Base-by-base conservation (phyloP, 2,329 filamentous ascomycete species). In the Colletotrichum sp. region DNA sequence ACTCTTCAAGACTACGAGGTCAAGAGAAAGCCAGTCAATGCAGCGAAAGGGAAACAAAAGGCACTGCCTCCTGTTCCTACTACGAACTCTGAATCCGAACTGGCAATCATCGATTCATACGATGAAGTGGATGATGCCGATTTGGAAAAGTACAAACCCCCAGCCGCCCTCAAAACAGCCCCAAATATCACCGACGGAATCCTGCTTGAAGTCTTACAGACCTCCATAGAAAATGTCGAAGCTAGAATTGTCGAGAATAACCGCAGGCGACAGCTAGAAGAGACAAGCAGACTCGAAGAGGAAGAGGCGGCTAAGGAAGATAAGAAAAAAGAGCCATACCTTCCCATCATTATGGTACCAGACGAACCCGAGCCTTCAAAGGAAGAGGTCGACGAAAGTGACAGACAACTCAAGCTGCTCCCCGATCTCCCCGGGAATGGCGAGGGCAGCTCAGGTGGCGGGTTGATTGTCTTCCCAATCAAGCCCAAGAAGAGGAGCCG, bases 81-180 rank as follows among this genome's bases (percentile, higher is more conserved):
- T 78, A 74, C 6, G 72, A 56, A 21, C 79, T 26, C 21, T n/a
- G 24, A 55, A 6, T 7, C 79, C n/a, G 79, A 78, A n/a, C 55
- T 80, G 36, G 32, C 76, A 30, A 75, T 79, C 4, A 77, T 80
- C 32, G 80, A 83, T 18, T 74, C 80, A 56, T 74, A 80, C 3
- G 77, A 80, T 28, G 80, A 83, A 18, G 75, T 80, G 60, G 24
- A 21, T 6, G 71, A 81, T 4, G 81, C 85, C 38, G 85, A 89
- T 78, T 90, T 89, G 87, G 84, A 82, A 48, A 80, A 84, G 66
- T 89, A 88, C 76, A 83, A 85, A 4, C 88, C 88, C 6, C 90
- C 90, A 0, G 78, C 80, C 13, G 85, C 83, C 1, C 80, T 91
- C 8, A 81, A 73, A 6, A 82, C 85, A 34, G 78, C 82, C 1